phyloP scores from a whole-genome alignment of 345 rosid species.

The Carallia pectinifolia region DNA sequence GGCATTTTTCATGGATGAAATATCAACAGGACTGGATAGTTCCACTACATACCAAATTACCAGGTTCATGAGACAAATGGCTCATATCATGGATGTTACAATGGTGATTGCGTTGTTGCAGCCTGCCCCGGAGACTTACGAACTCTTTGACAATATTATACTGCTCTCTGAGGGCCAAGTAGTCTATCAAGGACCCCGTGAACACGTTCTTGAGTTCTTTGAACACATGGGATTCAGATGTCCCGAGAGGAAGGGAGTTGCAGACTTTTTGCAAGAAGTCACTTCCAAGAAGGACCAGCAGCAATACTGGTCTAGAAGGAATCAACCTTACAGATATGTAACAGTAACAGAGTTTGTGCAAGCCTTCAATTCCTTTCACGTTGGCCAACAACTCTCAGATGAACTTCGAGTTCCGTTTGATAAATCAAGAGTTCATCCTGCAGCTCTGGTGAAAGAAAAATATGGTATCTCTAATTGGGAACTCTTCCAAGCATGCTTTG shows the following conservation, averaged over 20 bases:
- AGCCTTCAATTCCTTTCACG: slow-evolving; percentile 36
- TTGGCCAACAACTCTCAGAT: slow-evolving; percentile 39
- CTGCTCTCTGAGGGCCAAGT: slow-evolving; percentile 58
- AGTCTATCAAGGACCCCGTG: slow-evolving; percentile 57
- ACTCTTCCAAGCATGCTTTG: slow-evolving; percentile 58
- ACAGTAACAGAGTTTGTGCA: slow-evolving; percentile 42
- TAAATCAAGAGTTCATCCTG: slow-evolving; percentile 44
- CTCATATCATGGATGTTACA: slow-evolving; percentile 56
- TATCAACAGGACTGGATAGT: slow-evolving; percentile 66
- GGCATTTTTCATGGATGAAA: slow-evolving; percentile 62
- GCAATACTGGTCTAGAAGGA: slow-evolving; percentile 48
- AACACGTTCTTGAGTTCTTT: slow-evolving; percentile 49
- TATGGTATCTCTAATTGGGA: slow-evolving; percentile 58
- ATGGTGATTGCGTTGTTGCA: slow-evolving; percentile 58
- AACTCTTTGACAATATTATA: slow-evolving; percentile 58
- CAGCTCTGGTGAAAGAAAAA: slow-evolving; percentile 50
- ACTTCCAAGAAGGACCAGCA: slow-evolving; percentile 59
- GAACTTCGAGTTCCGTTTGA: slow-evolving; percentile 45
- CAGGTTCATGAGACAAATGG: slow-evolving; percentile 57
- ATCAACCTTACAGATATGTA: slow-evolving; percentile 36
- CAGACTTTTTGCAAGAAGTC: slow-evolving; percentile 61
- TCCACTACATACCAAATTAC: slow-evolving; percentile 58
- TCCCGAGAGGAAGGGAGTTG: slow-evolving; percentile 59
- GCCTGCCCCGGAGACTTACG: slow-evolving; percentile 64
- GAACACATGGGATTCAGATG: slow-evolving; percentile 50